phyloP scores from a whole-genome alignment of 176 grass and related monocot species.

The Triticum urartu region DNA sequence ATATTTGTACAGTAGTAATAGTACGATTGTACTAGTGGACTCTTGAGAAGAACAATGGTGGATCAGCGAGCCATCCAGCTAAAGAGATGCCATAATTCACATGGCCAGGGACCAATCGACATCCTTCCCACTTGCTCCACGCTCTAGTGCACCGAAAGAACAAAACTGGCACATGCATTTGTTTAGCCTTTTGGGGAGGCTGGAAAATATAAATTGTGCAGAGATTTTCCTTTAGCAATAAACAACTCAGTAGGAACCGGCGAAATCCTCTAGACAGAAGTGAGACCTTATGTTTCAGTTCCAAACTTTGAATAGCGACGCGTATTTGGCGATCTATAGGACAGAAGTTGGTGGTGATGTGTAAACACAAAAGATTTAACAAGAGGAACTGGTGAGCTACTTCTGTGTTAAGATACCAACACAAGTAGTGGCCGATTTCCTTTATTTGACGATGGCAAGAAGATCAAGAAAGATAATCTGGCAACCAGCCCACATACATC shows the following conservation, averaged over 20 bases:
- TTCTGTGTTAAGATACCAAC: neutral
- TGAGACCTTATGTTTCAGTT: too few species aligned
- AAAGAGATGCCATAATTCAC: constrained; percentile 1
- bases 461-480: neutral
- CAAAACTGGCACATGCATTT: neutral
- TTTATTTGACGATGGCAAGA: neutral
- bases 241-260: too few species aligned
- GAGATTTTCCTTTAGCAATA: neutral
- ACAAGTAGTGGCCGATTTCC: neutral
- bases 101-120: neutral
- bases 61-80: neutral
- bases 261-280: too few species aligned
- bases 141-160: neutral
- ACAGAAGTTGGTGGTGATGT: neutral
- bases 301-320: too few species aligned
- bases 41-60: neutral
- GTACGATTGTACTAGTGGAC: neutral
- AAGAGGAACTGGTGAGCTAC: neutral
- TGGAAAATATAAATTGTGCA: neutral
- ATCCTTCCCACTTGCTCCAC: neutral
- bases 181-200: neutral
- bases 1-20: neutral
- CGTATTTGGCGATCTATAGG: neutral
- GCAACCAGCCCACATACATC: neutral
- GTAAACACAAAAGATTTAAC: neutral